Conservation (phyloP, 2,329 filamentous ascomycete species). For the Aspergillus hiratsukae region DNA sequence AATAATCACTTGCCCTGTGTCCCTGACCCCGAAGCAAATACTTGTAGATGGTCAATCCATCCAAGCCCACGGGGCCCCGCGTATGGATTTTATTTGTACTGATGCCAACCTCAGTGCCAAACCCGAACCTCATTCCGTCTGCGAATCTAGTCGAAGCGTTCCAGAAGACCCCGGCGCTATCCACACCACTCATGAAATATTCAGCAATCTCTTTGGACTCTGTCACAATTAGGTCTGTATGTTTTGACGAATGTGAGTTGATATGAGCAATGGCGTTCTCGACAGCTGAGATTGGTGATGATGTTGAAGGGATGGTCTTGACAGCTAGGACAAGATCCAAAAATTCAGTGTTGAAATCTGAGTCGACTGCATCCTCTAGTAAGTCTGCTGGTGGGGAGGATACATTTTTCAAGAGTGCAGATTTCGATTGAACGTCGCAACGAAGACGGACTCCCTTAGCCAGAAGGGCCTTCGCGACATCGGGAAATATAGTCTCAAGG, state of each 20-base stretch:
- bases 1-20: slow-evolving; percentile 74
- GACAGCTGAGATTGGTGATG: slow-evolving; percentile 39
- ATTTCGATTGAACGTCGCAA: slow-evolving; percentile 68
- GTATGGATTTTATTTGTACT: slow-evolving; percentile 98
- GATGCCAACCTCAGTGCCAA: slow-evolving; percentile 96
- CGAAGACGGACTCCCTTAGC: slow-evolving; percentile 74
- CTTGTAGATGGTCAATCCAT: slow-evolving; percentile 96
- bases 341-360: slow-evolving; percentile 86
- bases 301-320: slow-evolving; percentile 60
- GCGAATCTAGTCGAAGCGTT: slow-evolving; percentile 92
- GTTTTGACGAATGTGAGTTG: slow-evolving; percentile 85
- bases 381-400: slow-evolving; percentile 40
- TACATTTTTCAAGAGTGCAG: slow-evolving; percentile 52
- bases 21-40: slow-evolving; percentile 83
- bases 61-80: slow-evolving; percentile 85
- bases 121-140: slow-evolving; percentile 95
- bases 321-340: slow-evolving; percentile 79
- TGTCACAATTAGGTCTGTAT: slow-evolving; percentile 90
- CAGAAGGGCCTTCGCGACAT: slow-evolving; percentile 68
- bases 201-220: slow-evolving; percentile 64
- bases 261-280: slow-evolving; percentile 79
- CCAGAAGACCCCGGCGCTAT: slow-evolving; percentile 93
- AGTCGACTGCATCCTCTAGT: slow-evolving; percentile 61
- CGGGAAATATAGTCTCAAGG: slow-evolving; percentile 63
- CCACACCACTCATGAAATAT: slow-evolving; percentile 76